Conservation (phyloP, 331 rosid species). For the Malus hybrid region DNA sequence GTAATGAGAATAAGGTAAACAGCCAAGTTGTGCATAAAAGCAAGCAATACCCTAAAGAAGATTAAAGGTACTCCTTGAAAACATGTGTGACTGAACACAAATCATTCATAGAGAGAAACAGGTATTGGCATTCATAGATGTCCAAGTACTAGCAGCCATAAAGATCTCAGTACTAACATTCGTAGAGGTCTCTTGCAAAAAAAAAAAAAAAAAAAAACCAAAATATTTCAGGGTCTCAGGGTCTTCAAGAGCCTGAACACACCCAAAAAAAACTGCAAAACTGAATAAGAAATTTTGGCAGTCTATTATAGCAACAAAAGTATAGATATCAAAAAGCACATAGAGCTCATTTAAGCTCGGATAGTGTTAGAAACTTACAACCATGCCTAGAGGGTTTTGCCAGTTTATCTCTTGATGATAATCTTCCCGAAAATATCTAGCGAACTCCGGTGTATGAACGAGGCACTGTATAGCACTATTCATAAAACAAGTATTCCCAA, state of each 20-base stretch:
- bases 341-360: too few relatives aligned
- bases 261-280: neutral
- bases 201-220: too few relatives aligned
- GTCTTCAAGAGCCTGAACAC: too few relatives aligned
- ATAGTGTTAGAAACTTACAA: constrained; percentile 61
- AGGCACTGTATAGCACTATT: constrained; percentile 98
- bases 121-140: neutral
- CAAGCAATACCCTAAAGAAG: neutral
- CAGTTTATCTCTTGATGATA: constrained; percentile 92
- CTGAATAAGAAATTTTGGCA: neutral
- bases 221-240: too few relatives aligned
- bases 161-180: neutral
- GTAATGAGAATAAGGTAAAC: too few relatives aligned
- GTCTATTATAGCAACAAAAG: neutral
- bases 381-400: constrained; percentile 97
- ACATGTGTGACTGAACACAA: neutral
- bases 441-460: constrained; percentile 94
- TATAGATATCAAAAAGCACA: neutral
- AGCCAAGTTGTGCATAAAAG: too few relatives aligned
- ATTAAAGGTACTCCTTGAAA: neutral
- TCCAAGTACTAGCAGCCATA: neutral
- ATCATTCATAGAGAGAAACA: neutral
- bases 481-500: constrained; percentile 99
- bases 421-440: constrained; percentile 88
- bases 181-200: neutral